Base-by-base conservation (phyloP, 2,329 filamentous ascomycete genomes). In the Hirsutella rhossiliensis region DNA sequence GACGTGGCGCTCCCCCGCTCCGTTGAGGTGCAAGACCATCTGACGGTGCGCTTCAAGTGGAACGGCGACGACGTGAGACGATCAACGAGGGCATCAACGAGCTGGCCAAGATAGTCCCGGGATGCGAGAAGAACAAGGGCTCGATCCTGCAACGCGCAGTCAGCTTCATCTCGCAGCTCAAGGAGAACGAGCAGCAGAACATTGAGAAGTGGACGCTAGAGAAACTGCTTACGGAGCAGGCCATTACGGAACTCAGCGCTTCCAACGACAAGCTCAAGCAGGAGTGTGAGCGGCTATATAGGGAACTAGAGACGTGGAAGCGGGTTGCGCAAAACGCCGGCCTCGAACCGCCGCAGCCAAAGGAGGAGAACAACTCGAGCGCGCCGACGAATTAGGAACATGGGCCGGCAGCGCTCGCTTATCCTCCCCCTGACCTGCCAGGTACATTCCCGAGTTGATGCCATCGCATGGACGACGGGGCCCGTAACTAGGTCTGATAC, bases 71-170 rank as follows among this genome's bases (percentile, higher is more conserved):
- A 38, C 86, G 92, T 50, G 92, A 98, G 66, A 96, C 92, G 0
- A 98, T 98, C 62, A 98, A 98, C 53, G 92, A 98, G 65, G 92
- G 92, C 41, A 98, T 98, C 55, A 97, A 96, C 58, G 92, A 97
- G 64, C 78, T 98, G 28, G 87, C 90, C 53, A 97, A 96, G 68
- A 94, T 98, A 52, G 92, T 98, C 0, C 92, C 92, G 0, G 88
- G 88, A 13, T 96, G 90, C 57, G 92, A 98, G 66, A 98, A 97
- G 73, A 97, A 98, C 71, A 98, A 98, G 66, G 92, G 92, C 1
- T 94, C 88, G 3, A 97, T 98, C 51, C 71, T 98, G 32, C 86
- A 94, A 60, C 86, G 90, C 30, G 88, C 92, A 0, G 90, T 96
- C 11, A 82, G 87, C 50, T 97, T 95, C 68, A 97, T 98, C 60